phyloP scores from a whole-genome alignment of 495 filamentous ascomycete genomes.

The Cenococcum geophilum region DNA sequence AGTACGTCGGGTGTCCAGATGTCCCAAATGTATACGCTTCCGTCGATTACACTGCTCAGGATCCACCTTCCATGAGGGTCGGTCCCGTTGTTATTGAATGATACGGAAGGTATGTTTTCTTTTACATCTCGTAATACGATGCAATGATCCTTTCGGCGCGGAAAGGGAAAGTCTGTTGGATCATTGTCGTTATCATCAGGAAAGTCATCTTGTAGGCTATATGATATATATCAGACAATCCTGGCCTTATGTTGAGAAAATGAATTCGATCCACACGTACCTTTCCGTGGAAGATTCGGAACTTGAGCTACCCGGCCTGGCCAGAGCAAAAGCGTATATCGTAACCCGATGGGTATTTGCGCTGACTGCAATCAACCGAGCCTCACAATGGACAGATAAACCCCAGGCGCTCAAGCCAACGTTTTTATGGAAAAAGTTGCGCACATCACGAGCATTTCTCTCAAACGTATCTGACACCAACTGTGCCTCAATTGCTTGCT shows the following conservation, averaged over 20 bases:
- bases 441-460: slow-evolving; percentile 7
- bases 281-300: slow-evolving; percentile 1
- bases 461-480: slow-evolving; percentile 12
- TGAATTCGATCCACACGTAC: neutral
- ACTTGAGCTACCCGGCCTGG: slow-evolving; percentile 14
- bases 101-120: slow-evolving; percentile 70
- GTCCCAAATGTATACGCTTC: slow-evolving; percentile 55
- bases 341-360: slow-evolving; percentile 62
- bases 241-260: neutral
- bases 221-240: neutral
- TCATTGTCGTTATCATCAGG: slow-evolving; percentile 2
- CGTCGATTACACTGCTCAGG: slow-evolving; percentile 67
- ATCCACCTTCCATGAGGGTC: slow-evolving; percentile 63
- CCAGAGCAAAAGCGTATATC: slow-evolving; percentile 69
- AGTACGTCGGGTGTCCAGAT: slow-evolving; percentile 35
- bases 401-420: slow-evolving; percentile 84
- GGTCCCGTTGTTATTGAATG: slow-evolving; percentile 60
- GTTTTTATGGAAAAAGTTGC: slow-evolving; percentile 65
- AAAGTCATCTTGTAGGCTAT: neutral
- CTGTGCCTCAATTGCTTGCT: slow-evolving; percentile 41
- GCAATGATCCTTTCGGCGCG: slow-evolving; percentile 8
- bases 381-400: slow-evolving; percentile 71
- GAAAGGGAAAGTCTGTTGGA: slow-evolving; percentile 8
- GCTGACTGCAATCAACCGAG: slow-evolving; percentile 72
- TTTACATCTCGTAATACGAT: slow-evolving; percentile 6